Conservation (phyloP, 805 yeast genomes). For the Kodamaea neixiangensis region DNA sequence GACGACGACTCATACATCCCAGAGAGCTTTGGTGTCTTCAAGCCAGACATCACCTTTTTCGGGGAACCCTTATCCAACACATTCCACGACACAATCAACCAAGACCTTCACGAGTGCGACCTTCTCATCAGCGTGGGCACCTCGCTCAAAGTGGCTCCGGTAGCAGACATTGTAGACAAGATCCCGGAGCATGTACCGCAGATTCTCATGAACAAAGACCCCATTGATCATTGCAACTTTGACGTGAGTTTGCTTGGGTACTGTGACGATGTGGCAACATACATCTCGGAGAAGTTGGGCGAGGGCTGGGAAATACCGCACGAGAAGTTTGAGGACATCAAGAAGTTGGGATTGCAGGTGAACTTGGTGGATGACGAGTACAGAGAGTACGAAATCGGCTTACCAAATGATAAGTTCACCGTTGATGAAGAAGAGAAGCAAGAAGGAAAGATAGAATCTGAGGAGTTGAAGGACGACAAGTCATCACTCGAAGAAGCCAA, state of each 20-base stretch:
- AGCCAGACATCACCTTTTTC: constrained; percentile 91
- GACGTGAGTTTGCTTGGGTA: constrained; percentile 76
- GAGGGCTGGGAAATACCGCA: constrained; percentile 36
- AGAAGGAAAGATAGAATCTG: neutral
- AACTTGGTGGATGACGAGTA: constrained; percentile 14
- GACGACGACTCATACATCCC: constrained; percentile 31
- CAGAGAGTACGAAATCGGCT: constrained; percentile 14
- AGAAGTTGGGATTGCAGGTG: constrained; percentile 16
- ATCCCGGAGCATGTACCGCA: constrained; percentile 78
- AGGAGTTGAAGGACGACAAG: neutral
- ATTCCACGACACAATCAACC: constrained; percentile 59
- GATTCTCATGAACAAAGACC: constrained; percentile 74
- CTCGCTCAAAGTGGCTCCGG: constrained; percentile 90
- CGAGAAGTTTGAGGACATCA: constrained; percentile 18
- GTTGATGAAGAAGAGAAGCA: constrained; percentile 1
- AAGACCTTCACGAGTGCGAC: constrained; percentile 72
- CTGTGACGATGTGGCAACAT: constrained; percentile 80
- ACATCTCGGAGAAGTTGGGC: constrained; percentile 39
- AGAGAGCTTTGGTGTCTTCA: constrained; percentile 75
- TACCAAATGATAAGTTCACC: neutral
- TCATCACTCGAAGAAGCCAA: neutral
- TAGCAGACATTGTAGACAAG: constrained; percentile 79
- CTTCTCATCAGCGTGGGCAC: constrained; percentile 85
- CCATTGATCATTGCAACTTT: constrained; percentile 73
- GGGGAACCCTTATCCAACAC: constrained; percentile 78